phyloP scores from a whole-genome alignment of 2,329 filamentous ascomycete species.

The Colletotrichum destructivum region DNA sequence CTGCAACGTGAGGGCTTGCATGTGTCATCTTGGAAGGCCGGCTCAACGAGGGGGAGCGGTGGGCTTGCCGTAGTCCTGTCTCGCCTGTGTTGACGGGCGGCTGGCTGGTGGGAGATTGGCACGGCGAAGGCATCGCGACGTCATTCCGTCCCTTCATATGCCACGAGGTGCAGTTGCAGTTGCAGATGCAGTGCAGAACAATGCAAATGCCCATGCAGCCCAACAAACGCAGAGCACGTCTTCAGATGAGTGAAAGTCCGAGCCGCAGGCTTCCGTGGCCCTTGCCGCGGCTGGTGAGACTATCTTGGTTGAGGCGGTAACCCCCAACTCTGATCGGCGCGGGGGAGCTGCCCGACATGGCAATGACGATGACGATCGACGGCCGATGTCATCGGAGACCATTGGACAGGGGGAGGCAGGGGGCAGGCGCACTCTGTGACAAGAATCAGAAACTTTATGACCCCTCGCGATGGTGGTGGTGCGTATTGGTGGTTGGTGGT shows the following conservation, averaged over 20 bases:
- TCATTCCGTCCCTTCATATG: constrained; percentile 24
- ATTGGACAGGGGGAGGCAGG: constrained; percentile 31
- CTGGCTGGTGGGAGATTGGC: no score
- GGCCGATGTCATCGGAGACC: constrained; percentile 31
- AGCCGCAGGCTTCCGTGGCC: background rate
- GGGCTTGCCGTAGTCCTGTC: background rate
- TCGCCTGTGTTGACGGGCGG: no score
- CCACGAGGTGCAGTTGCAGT: background rate
- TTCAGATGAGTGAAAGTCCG: constrained; percentile 24
- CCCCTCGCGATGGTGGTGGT: background rate
- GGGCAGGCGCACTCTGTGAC: constrained; percentile 25
- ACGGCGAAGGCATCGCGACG: constrained; percentile 15
- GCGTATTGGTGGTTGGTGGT: background rate
- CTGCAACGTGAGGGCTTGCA: constrained; percentile 3
- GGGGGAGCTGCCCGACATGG: constrained; percentile 24
- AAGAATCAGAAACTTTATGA: constrained; percentile 25
- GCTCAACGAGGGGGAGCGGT: background rate
- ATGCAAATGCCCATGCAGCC: constrained; percentile 18
- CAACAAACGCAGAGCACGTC: constrained; percentile 11
- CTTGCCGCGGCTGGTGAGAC: constrained; percentile 14
- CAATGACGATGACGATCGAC: constrained; percentile 28
- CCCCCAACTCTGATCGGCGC: constrained; percentile 20
- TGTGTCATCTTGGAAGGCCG: background rate
- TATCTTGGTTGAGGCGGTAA: constrained; percentile 10
- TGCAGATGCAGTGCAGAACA: constrained; percentile 12